phyloP scores from a whole-genome alignment of 768 basidiomycete genomes.

The Sarcodon sp. region DNA sequence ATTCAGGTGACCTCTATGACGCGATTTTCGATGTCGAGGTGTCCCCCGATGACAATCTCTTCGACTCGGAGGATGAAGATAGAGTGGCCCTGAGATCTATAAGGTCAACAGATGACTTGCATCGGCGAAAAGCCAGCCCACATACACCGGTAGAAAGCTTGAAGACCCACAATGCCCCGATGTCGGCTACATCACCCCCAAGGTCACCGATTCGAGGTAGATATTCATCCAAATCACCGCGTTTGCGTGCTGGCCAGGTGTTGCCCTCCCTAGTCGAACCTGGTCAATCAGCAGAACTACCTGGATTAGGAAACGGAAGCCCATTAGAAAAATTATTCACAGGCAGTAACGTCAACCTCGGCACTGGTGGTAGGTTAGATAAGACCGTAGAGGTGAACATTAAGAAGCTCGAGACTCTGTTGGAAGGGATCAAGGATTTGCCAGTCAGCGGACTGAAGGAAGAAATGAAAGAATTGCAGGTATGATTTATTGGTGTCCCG shows the following conservation, averaged over 20 bases:
- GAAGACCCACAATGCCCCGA: background rate
- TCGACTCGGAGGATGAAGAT: conserved; percentile 31
- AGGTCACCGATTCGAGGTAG: background rate
- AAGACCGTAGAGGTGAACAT: conserved; percentile 31
- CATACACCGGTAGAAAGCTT: background rate
- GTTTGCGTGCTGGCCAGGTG: conserved; percentile 7
- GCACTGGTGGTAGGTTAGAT: conserved; percentile 5
- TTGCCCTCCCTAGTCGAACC: conserved; percentile 10
- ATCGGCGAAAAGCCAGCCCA: background rate
- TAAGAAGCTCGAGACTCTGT: conserved; percentile 42
- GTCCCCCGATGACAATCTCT: conserved; percentile 30
- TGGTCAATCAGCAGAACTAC: conserved; percentile 11
- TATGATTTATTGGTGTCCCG: conserved; percentile 11
- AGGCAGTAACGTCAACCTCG: conserved; percentile 4
- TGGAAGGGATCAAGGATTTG: conserved; percentile 50
- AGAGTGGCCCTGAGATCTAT: conserved; percentile 3
- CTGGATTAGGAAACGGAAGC: conserved; percentile 20
- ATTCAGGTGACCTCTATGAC: conserved; percentile 54
- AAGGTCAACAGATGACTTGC: background rate
- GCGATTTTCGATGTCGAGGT: conserved; percentile 69
- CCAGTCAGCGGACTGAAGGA: conserved; percentile 59
- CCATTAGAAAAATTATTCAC: conserved; percentile 39
- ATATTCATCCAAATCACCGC: background rate
- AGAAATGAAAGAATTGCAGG: conserved; percentile 78
- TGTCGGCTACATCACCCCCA: background rate